phyloP scores from a whole-genome alignment of 768 basidiomycete genomes.

The Termitomyces eurrhizus region DNA sequence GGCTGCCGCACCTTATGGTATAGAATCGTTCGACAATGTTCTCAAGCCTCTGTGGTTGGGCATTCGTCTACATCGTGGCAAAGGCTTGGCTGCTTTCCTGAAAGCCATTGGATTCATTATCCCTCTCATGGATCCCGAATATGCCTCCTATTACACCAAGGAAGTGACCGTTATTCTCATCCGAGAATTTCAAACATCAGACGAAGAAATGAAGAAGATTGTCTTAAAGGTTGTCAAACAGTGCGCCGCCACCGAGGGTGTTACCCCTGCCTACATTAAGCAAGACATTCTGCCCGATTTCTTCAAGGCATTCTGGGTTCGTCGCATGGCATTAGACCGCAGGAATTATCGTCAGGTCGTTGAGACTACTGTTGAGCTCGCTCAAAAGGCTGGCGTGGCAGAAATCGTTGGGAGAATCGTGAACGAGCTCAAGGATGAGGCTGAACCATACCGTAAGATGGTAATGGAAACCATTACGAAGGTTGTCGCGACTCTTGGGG shows the following conservation, averaged over 20 bases:
- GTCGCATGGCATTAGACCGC: constrained; percentile 95
- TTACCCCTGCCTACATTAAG: constrained; percentile 92
- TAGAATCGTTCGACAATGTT: constrained; percentile 98
- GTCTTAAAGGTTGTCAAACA: constrained; percentile 99
- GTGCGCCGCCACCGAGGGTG: constrained; percentile 97
- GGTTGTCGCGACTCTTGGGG: constrained; percentile 88
- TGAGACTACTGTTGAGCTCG: constrained; percentile 97
- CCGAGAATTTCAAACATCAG: constrained; percentile 97
- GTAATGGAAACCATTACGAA: constrained; percentile 99
- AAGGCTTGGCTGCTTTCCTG: constrained; percentile 91
- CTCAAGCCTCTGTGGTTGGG: constrained; percentile 93
- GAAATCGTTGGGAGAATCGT: constrained; percentile 90
- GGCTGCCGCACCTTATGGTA: constrained; percentile 97
- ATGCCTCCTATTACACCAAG: constrained; percentile 98
- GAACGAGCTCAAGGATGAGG: constrained; percentile 89
- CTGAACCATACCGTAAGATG: constrained; percentile 96
- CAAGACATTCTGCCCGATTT: constrained; percentile 98
- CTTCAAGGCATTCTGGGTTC: constrained; percentile 99
- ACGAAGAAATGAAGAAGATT: constrained; percentile 99
- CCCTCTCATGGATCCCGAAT: constrained; percentile 99
- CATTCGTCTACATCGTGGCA: constrained; percentile 92
- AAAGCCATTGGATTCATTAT: constrained; percentile 99
- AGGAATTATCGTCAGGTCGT: constrained; percentile 97
- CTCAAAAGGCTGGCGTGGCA: constrained; percentile 93
- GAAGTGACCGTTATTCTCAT: constrained; percentile 96